phyloP scores from a whole-genome alignment of 495 filamentous ascomycete genomes.

The Neurospora terricola region DNA sequence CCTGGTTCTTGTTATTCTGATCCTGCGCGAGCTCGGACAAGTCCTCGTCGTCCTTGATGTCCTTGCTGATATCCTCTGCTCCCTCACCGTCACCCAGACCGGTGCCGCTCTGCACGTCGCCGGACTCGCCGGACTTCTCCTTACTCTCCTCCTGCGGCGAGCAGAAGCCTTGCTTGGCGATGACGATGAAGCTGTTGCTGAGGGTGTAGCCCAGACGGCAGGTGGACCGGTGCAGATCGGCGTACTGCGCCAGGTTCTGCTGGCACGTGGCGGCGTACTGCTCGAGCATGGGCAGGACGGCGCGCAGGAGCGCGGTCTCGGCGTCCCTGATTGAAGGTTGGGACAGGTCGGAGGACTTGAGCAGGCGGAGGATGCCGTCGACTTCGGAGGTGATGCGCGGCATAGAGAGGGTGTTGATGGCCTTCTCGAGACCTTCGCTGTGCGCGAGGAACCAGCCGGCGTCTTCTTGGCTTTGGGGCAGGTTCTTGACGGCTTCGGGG shows the following conservation, averaged over 20 bases:
- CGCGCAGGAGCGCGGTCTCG: conserved; percentile 52
- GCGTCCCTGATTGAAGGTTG: conserved; percentile 31
- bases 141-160: conserved; percentile 68
- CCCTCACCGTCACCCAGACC: conserved; percentile 95
- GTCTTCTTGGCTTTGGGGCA: conserved; percentile 48
- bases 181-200: conserved; percentile 60
- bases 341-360: conserved; percentile 39
- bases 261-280: conserved; percentile 57
- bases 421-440: conserved; percentile 44
- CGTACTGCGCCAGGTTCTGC: conserved; percentile 40
- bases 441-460: conserved; percentile 52
- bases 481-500: conserved; percentile 33
- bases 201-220: conserved; percentile 68
- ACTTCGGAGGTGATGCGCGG: conserved; percentile 37
- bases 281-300: conserved; percentile 61
- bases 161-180: conserved; percentile 83
- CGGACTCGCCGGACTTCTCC: conserved; percentile 51
- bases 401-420: conserved; percentile 49
- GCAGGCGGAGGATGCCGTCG: conserved; percentile 36
- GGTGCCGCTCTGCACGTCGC: conserved; percentile 82
- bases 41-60: conserved; percentile 88
- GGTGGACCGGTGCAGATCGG: conserved; percentile 51
- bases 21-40: conserved; percentile 85
- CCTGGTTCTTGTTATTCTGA: conserved; percentile 54
- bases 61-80: conserved; percentile 94